A percentile compares a stretch with the other conserved stretches of the same genome.
Evolutionary conservation across 352 stramenopile species (phyloP).

Genomic region (Globisporangium lucens): DNA sequence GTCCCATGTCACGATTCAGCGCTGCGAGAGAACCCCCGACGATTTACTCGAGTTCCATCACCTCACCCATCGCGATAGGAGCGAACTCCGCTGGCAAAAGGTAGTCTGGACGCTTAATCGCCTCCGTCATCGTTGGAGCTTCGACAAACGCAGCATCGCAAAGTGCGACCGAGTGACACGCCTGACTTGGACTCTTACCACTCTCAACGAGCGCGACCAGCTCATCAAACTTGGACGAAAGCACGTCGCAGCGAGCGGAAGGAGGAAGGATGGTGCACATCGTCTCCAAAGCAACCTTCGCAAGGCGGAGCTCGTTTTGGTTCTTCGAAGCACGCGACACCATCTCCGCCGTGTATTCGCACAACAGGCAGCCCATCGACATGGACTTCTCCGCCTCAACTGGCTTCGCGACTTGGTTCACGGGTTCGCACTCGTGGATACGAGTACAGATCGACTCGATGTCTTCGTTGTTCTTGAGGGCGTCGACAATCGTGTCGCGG

Average conservation of each 20-base stretch:
- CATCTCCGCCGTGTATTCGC: slow-evolving; percentile 72
- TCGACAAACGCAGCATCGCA: slow-evolving; percentile 48
- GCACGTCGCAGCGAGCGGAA: slow-evolving; percentile 51
- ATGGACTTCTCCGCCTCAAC: slow-evolving; percentile 30
- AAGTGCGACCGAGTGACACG: slow-evolving; percentile 53
- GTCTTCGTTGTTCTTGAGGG: slow-evolving; percentile 44
- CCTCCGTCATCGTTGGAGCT: slow-evolving; percentile 16
- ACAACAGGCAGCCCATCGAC: slow-evolving; percentile 70
- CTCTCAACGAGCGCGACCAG: slow-evolving; percentile 50
- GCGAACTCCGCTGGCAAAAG: slow-evolving; percentile 21
- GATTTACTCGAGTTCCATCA: slow-evolving; percentile 49
- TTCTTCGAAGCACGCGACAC: slow-evolving; percentile 42
- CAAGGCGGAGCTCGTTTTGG: slow-evolving; percentile 49
- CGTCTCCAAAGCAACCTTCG: slow-evolving; percentile 68
- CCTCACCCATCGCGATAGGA: slow-evolving; percentile 28
- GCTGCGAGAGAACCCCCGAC: neutral
- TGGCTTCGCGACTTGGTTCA: slow-evolving; percentile 11
- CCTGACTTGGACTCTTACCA: slow-evolving; percentile 59
- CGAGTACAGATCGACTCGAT: slow-evolving; percentile 51
- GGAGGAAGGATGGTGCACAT: slow-evolving; percentile 75
- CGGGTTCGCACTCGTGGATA: slow-evolving; percentile 35
- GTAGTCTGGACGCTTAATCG: slow-evolving; percentile 20
- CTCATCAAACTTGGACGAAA: slow-evolving; percentile 77
- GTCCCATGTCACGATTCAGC: neutral
- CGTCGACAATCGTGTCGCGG: slow-evolving; percentile 45